phyloP scores from a whole-genome alignment of 2,329 filamentous ascomycete species.

The Exophiala alcalophila region DNA sequence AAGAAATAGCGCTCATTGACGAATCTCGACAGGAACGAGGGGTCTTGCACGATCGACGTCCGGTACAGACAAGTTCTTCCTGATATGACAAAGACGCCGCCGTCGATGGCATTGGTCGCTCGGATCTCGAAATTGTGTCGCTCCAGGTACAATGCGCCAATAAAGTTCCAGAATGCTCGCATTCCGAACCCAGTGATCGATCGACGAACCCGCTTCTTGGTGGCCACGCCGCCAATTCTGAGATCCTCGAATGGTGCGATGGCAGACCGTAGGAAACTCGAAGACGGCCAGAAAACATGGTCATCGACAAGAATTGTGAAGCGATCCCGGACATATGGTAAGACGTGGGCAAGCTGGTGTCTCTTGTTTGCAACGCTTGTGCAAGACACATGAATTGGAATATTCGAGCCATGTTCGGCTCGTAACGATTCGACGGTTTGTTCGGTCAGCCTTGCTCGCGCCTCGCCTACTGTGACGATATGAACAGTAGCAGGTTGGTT shows the following conservation, averaged over 20 bases:
- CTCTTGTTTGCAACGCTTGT: conserved; percentile 48
- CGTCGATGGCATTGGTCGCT: conserved; percentile 56
- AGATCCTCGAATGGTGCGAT: conserved; percentile 47
- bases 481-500: conserved; percentile 41
- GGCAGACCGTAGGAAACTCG: conserved; percentile 42
- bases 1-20: conserved; percentile 53
- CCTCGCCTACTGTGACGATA: conserved; percentile 47
- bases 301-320: conserved; percentile 53
- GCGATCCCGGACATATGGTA: conserved; percentile 39
- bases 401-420: conserved; percentile 1
- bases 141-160: conserved; percentile 59
- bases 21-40: conserved; percentile 46
- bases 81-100: conserved; percentile 58
- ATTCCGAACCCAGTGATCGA: conserved; percentile 28
- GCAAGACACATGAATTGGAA: conserved; percentile 33
- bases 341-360: conserved; percentile 44
- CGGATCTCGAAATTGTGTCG: conserved; percentile 62
- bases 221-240: conserved; percentile 54
- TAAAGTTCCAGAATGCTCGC: conserved; percentile 49
- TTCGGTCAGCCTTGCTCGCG: conserved; percentile 15
- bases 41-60: conserved; percentile 48
- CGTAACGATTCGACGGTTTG: too few relatives aligned
- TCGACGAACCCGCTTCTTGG: conserved; percentile 54
- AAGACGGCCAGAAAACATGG: conserved; percentile 51
- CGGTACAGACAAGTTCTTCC: conserved; percentile 55